Evolutionary conservation across 2,329 filamentous ascomycete species (phyloP).

Genomic region (Cladobotryum mycophilum): DNA sequence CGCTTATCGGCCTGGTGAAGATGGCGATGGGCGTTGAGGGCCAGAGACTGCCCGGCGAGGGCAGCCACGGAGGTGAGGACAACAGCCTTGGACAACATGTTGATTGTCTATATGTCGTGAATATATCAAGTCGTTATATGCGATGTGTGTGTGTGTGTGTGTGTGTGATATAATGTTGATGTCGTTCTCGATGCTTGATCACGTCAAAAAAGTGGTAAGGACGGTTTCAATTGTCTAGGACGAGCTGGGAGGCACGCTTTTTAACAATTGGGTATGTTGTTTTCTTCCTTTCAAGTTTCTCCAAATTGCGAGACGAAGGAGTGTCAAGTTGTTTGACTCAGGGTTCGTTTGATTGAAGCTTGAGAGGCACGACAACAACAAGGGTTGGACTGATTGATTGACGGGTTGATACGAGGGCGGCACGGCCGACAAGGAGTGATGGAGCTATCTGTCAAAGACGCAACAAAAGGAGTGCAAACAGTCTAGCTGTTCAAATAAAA

Average conservation of each 20-base stretch:
- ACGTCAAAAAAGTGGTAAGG: conserved; percentile 1
- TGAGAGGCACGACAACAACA: background rate
- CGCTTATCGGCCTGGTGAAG: conserved; percentile 30
- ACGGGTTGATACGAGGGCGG: conserved; percentile 12
- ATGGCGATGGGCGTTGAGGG: conserved; percentile 37
- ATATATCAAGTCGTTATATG: background rate
- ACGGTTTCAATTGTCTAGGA: background rate
- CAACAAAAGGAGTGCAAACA: conserved; percentile 31
- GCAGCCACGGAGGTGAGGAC: conserved; percentile 36
- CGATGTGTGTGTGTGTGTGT: too few relatives aligned
- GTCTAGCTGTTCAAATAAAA: conserved; percentile 22
- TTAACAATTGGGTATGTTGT: too few relatives aligned
- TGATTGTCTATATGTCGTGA: conserved; percentile 15
- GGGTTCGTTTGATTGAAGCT: background rate
- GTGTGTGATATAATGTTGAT: conserved; percentile 1
- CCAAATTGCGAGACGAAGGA: too few relatives aligned
- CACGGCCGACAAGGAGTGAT: conserved; percentile 29
- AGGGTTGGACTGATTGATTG: background rate
- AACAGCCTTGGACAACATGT: conserved; percentile 39
- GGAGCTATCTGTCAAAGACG: conserved; percentile 48
- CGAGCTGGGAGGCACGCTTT: too few relatives aligned
- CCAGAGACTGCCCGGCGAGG: conserved; percentile 38
- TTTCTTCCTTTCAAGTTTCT: too few relatives aligned
- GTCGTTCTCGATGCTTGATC: conserved; percentile 8
- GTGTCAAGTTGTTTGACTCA: too few relatives aligned